Percentiles rank a stretch among this genome's conserved stretches.
phyloP scores from a whole-genome alignment of 2,329 filamentous ascomycete species.

The Tolypocladium endophyticum region DNA sequence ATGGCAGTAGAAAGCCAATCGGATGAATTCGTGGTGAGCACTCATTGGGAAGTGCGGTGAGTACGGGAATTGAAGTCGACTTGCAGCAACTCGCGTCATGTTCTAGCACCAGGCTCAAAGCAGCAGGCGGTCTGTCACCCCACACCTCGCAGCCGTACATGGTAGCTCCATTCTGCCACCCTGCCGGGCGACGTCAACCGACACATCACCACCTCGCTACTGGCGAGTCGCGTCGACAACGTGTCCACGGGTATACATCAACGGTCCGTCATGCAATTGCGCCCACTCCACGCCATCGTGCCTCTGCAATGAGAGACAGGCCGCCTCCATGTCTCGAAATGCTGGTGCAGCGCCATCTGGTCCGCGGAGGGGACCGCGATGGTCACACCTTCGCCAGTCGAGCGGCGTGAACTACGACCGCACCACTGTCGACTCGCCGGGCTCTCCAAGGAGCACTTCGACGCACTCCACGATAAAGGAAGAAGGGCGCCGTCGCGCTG shows the following conservation, averaged over 20 bases:
- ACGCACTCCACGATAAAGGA: slow-evolving; percentile 36
- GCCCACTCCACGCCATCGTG: slow-evolving; percentile 1
- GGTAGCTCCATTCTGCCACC: slow-evolving; percentile 15
- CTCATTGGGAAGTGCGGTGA: not conserved
- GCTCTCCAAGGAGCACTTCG: slow-evolving; percentile 38
- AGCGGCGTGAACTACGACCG: slow-evolving; percentile 37
- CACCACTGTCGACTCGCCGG: slow-evolving; percentile 24
- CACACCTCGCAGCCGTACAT: not conserved
- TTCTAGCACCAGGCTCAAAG: not conserved
- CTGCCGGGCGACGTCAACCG: slow-evolving; percentile 7
- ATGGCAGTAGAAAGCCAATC: too few species aligned
- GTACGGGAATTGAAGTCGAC: not conserved
- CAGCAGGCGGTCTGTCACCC: slow-evolving; percentile 16
- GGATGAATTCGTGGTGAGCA: not conserved
- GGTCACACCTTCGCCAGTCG: slow-evolving; percentile 44
- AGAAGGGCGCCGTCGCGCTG: slow-evolving; percentile 20
- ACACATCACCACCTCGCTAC: slow-evolving; percentile 5
- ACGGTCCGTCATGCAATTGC: slow-evolving; percentile 4
- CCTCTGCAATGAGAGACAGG: slow-evolving; percentile 8
- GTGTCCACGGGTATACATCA: not conserved
- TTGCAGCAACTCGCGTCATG: not conserved
- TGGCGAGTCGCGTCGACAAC: not conserved
- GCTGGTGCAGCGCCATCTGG: slow-evolving; percentile 26
- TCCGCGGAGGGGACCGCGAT: slow-evolving; percentile 35
- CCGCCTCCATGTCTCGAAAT: slow-evolving; percentile 29